Percentiles rank a stretch among this genome's conserved stretches.
These are phyloP conservation scores for Eimeria nieschulzi DNA, from an alignment of 169 alveolate species.

Conservation along the genomic window DNA sequence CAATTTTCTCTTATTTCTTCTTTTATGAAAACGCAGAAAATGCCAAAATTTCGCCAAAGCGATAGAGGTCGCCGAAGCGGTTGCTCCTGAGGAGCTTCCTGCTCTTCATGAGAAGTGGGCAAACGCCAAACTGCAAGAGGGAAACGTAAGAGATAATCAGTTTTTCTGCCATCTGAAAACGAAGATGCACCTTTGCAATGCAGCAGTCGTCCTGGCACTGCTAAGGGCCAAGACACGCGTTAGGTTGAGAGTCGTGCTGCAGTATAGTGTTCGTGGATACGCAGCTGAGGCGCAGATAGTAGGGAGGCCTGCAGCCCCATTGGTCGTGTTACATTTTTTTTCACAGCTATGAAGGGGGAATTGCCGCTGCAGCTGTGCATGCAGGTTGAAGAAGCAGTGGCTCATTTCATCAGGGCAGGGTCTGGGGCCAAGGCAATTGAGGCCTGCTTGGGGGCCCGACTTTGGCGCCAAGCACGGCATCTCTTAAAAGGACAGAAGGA, in stretches of 20 bases:
- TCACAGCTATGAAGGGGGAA: too few relatives aligned
- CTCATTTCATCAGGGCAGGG: constrained; percentile 6
- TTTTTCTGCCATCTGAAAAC: too few relatives aligned
- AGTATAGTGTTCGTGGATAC: too few relatives aligned
- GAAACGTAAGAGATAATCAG: neutral
- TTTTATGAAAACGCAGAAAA: neutral
- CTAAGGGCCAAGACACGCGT: too few relatives aligned
- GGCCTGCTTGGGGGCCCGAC: constrained; percentile 8
- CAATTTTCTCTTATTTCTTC: too few relatives aligned
- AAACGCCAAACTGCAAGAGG: neutral
- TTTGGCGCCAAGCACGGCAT: neutral
- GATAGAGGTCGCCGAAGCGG: neutral
- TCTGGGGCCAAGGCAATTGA: constrained; percentile 8
- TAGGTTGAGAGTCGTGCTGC: too few relatives aligned
- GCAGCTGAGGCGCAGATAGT: too few relatives aligned
- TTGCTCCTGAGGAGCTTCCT: constrained; percentile 4
- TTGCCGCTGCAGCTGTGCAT: neutral
- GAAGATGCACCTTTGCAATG: too few relatives aligned
- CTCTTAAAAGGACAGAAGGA: constrained; percentile 5
- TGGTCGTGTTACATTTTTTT: too few relatives aligned
- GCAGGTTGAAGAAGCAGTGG: constrained; percentile 32
- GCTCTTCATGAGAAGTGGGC: constrained; percentile 14
- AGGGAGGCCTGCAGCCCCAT: too few relatives aligned
- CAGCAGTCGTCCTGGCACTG: too few relatives aligned
- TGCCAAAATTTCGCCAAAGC: neutral